Base-by-base conservation (phyloP, 2,329 filamentous ascomycete species). In the Nemania abortiva region DNA sequence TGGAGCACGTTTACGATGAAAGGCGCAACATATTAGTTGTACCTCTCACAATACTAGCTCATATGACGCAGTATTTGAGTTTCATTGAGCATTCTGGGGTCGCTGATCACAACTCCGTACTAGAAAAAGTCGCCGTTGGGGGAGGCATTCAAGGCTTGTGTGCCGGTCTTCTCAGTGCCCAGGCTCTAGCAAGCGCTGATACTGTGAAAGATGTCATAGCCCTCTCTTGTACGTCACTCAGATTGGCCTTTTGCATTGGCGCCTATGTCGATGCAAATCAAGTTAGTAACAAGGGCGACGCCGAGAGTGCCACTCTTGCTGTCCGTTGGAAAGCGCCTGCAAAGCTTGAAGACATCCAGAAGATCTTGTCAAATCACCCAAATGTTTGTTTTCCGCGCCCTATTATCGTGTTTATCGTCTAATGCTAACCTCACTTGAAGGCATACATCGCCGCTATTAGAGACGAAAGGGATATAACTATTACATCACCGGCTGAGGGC, bases 81-180 rank as follows among this genome's bases (percentile, higher is more conserved):
- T 63, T 39, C 4, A 10, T 62, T 11, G 63, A 60, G 18, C 31
- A 31, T 22, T 34, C 18, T 49, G 10, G 13, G 39, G 29, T 24
- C 4, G 13, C 7, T 15, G 20, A 29, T 37, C 37, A 61, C 13
- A 22, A 45, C 9, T 56, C 50, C 15, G 52, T 62, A 18, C 15
- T 66, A 18, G 31, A 56, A 55, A 57, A 9, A 13, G n/a, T 66
- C 18, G 68, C 70, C 37, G 65, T 63, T 62, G 69, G 31, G 37
- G 61, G 61, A 66, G 63, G 67, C 24, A 58, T 60, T 27, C 63
- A 65, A 42, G 60, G 57, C 49, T 52, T 55, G 9, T 69, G 31
- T 22, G 52, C 57, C 49, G 63, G 64, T 58, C 50, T 67, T 45
- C 59, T 63, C 24, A 45, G 42, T 11, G 65, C 65, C 49, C 54